These are phyloP conservation scores for Gelatoporia subvermispora DNA, from an alignment of 768 basidiomycete genomes.

Conservation along the genomic window DNA sequence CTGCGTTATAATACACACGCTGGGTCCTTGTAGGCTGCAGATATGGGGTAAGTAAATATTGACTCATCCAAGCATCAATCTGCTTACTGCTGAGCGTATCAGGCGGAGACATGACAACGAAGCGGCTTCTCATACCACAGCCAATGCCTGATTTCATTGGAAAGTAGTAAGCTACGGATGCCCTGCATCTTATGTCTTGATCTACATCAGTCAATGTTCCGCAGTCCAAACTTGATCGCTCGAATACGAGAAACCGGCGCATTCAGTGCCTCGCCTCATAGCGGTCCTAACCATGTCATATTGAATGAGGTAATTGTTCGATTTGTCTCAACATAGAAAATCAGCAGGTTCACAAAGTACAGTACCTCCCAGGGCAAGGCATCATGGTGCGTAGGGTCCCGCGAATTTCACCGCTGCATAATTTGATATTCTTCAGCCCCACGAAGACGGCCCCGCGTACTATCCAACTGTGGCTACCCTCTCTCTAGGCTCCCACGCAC, in stretches of 20 bases:
- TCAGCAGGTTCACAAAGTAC: too few species aligned
- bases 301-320: conserved; percentile 65
- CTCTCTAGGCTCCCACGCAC: conserved; percentile 76
- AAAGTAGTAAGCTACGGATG: conserved; percentile 46
- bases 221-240: conserved; percentile 74
- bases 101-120: conserved; percentile 74
- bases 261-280: conserved; percentile 61
- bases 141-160: conserved; percentile 67
- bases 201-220: conserved; percentile 4
- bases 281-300: conserved; percentile 81
- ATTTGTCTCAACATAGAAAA: conserved; percentile 3
- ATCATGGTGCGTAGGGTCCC: conserved; percentile 64
- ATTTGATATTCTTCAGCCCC: conserved; percentile 50
- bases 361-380: conserved; percentile 88
- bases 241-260: conserved; percentile 62
- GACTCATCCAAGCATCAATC: background rate
- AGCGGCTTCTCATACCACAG: conserved; percentile 64
- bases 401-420: background rate
- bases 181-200: background rate
- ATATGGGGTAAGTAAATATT: conserved; percentile 52
- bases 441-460: conserved; percentile 90
- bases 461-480: conserved; percentile 87
- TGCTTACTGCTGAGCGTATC: background rate
- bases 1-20: background rate
- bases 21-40: conserved; percentile 46